Conservation (phyloP, 345 rosid genomes). For the Salix suchowensis region DNA sequence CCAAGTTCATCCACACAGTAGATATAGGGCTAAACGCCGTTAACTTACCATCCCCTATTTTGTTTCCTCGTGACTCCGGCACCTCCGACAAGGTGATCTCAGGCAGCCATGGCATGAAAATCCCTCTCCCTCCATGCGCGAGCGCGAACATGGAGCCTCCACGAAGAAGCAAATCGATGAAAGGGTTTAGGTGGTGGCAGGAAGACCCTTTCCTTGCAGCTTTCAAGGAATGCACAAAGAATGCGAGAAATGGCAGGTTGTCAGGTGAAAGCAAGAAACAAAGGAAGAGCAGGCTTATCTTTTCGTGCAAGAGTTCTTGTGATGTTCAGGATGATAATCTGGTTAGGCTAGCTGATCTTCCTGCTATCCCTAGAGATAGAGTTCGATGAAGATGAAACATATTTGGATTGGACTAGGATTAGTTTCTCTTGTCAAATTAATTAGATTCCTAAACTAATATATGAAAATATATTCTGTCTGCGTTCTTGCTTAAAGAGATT, state of each 20-base stretch:
- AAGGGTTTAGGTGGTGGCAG: slow-evolving; percentile 38
- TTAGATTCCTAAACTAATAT: too few species aligned
- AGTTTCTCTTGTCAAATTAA: too few species aligned
- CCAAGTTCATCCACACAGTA: slow-evolving; percentile 33
- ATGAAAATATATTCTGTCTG: too few species aligned
- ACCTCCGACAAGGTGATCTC: neutral
- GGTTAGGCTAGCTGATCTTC: slow-evolving; percentile 33
- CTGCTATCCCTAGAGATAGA: slow-evolving; percentile 42
- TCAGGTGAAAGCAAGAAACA: slow-evolving; percentile 13
- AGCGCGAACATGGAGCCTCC: slow-evolving; percentile 12
- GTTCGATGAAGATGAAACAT: neutral
- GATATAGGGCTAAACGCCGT: slow-evolving; percentile 7
- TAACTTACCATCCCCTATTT: slow-evolving; percentile 3
- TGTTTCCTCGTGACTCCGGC: neutral
- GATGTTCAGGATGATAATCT: slow-evolving; percentile 44
- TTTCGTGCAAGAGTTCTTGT: slow-evolving; percentile 55
- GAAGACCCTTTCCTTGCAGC: slow-evolving; percentile 66
- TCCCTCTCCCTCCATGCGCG: slow-evolving; percentile 42
- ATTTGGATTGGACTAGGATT: neutral
- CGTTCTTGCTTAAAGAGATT: too few species aligned
- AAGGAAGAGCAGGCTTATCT: slow-evolving; percentile 24
- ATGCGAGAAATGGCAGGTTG: slow-evolving; percentile 1
- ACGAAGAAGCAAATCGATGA: slow-evolving; percentile 31
- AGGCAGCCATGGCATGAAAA: slow-evolving; percentile 2
- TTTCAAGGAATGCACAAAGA: slow-evolving; percentile 60